Percentiles rank a stretch among this genome's conserved stretches.
phyloP scores from a whole-genome alignment of 257 asterid genomes.

The Capsicum rhomboideum region DNA sequence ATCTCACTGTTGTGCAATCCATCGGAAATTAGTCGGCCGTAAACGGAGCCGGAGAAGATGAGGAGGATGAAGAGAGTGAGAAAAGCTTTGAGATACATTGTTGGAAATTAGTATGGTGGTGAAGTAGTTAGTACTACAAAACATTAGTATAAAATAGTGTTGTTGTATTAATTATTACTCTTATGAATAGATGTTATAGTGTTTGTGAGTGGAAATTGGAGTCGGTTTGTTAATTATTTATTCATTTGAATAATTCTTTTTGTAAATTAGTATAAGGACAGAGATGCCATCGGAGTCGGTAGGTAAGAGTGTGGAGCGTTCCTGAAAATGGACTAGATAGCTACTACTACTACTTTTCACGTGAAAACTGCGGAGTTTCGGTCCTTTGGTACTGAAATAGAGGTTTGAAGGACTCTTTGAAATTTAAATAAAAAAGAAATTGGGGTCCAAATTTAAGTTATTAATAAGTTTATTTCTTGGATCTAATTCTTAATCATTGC shows the following conservation, averaged over 20 bases:
- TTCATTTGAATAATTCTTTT: not conserved
- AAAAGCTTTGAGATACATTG: not conserved
- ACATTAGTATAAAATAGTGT: not conserved
- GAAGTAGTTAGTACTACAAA: not conserved
- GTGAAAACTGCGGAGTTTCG: too few species aligned
- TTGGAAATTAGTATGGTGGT: not conserved
- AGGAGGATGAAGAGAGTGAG: not conserved
- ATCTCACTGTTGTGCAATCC: conserved; percentile 12
- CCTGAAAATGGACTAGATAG: not conserved
- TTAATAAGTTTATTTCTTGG: too few species aligned
- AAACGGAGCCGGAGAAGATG: not conserved
- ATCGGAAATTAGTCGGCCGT: conserved; percentile 40
- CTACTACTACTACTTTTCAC: too few species aligned
- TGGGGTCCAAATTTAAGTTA: too few species aligned
- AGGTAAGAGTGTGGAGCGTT: not conserved
- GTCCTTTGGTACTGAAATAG: too few species aligned
- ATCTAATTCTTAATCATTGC: too few species aligned
- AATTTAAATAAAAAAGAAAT: too few species aligned
- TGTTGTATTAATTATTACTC: too few species aligned
- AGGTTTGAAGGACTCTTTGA: too few species aligned
- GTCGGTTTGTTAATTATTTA: not conserved
- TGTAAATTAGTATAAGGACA: not conserved
- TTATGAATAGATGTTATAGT: not conserved
- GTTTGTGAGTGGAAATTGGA: not conserved
- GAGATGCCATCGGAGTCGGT: not conserved